Evolutionary conservation across 2,329 filamentous ascomycete genomes (phyloP).

Genomic region (Clonostachys sp.): DNA sequence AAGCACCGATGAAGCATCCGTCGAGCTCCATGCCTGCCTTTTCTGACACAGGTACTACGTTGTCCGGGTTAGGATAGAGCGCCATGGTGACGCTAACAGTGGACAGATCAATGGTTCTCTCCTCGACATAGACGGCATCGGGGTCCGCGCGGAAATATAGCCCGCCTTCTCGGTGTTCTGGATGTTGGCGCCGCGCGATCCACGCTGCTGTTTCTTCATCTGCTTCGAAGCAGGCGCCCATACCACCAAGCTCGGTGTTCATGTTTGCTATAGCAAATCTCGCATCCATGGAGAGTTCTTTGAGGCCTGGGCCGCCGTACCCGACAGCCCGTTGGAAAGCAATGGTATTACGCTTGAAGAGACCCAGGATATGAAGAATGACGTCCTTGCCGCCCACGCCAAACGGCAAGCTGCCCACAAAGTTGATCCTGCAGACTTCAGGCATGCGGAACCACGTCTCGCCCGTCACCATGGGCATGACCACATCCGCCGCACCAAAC

Average conservation of each 20-base stretch:
- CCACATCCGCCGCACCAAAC: slow-evolving; percentile 37
- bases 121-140: slow-evolving; percentile 25
- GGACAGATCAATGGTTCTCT: slow-evolving; percentile 26
- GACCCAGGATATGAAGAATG: slow-evolving; percentile 34
- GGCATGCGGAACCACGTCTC: slow-evolving; percentile 42
- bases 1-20: slow-evolving; percentile 38
- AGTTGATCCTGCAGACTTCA: slow-evolving; percentile 30
- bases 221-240: slow-evolving; percentile 30
- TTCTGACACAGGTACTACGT: slow-evolving; percentile 30
- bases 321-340: slow-evolving; percentile 38
- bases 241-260: slow-evolving; percentile 35
- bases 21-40: slow-evolving; percentile 22
- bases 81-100: slow-evolving; percentile 29
- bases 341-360: slow-evolving; percentile 38
- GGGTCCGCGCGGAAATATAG: slow-evolving; percentile 30
- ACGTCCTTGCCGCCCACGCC: slow-evolving; percentile 39
- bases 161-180: slow-evolving; percentile 18
- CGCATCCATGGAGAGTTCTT: slow-evolving; percentile 31
- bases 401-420: slow-evolving; percentile 23
- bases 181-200: slow-evolving; percentile 18
- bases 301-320: slow-evolving; percentile 32
- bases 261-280: slow-evolving; percentile 42
- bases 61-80: slow-evolving; percentile 31
- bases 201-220: slow-evolving; percentile 26
- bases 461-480: slow-evolving; percentile 35